Conservation (phyloP, 2,329 filamentous ascomycete genomes). For the Paradendryphiella salina region DNA sequence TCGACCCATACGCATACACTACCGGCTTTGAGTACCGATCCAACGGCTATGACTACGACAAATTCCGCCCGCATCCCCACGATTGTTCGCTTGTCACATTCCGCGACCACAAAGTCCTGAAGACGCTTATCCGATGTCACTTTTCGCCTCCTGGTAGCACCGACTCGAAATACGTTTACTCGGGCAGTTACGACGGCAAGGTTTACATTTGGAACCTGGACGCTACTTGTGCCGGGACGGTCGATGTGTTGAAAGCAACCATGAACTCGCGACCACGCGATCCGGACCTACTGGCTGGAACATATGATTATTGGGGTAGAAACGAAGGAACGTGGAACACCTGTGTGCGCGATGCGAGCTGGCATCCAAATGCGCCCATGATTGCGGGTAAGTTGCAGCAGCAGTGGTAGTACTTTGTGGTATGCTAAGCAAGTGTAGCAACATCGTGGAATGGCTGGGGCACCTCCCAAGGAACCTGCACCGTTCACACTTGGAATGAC, state of each 20-base stretch:
- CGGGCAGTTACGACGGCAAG: slow-evolving; percentile 84
- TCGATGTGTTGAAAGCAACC: slow-evolving; percentile 77
- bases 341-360: slow-evolving; percentile 83
- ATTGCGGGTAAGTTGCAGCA: slow-evolving; percentile 62
- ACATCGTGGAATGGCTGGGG: slow-evolving; percentile 82
- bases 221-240: slow-evolving; percentile 74
- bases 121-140: slow-evolving; percentile 91
- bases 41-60: slow-evolving; percentile 64
- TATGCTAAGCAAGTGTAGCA: slow-evolving; percentile 55
- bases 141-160: slow-evolving; percentile 87
- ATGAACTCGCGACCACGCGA: slow-evolving; percentile 61
- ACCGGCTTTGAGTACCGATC: slow-evolving; percentile 76
- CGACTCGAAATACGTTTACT: slow-evolving; percentile 90
- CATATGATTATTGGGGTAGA: slow-evolving; percentile 61
- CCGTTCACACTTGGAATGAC: slow-evolving; percentile 77
- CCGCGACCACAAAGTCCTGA: slow-evolving; percentile 83
- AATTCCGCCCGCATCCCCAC: slow-evolving; percentile 73
- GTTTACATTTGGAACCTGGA: slow-evolving; percentile 95
- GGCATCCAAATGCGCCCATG: slow-evolving; percentile 84
- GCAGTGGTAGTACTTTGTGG: neutral
- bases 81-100: slow-evolving; percentile 95
- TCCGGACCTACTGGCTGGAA: slow-evolving; percentile 57
- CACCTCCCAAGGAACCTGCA: slow-evolving; percentile 73
- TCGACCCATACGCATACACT: slow-evolving; percentile 61
- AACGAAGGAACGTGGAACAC: slow-evolving; percentile 68